Evolutionary conservation across 2,329 filamentous ascomycete genomes (phyloP), one percentile per base, ranked within the genome.

Genomic region (Dothiorella sarmentorum): DNA sequence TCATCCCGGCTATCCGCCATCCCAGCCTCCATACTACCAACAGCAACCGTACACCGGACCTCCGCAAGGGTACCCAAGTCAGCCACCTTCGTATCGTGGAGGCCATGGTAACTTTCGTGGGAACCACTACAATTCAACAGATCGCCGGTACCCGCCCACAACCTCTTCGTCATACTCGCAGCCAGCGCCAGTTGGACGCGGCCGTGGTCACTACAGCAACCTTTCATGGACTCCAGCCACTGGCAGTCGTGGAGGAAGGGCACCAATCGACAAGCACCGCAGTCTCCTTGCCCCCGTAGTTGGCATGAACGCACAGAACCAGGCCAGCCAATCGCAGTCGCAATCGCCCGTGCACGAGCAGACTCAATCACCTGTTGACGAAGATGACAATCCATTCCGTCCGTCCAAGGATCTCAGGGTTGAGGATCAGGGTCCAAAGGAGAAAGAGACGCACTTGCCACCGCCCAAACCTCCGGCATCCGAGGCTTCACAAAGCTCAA

Each of bases 151-250:
- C 52, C 75, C 75, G 40, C 68, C 66, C 20, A 65, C 76, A 45
- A 76, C 75, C 27, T 77, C 83, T 49, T 79, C 80, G 38, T 79
- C 80, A 38, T 75, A 75, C 24, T 78, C 81, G 60, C 43, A 47
- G 24, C 63, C 65, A 29, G 65, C 71, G 1, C 68, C 72, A 35
- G 65, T 73, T 18, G 74, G 76, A 29, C 81, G 87, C 53, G 85
- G 85, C 33, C 76, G 82, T 31, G 76, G 78, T 62, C 76, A 86
- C 74, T 82, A 87, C 77, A 80, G 86, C 73, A 84, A 89, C 73
- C 71, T 85, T 2, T 89, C 90, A 44, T 92, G 90, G 88, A 88
- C 83, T 58, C 80, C 85, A 42, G 78, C 78, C 31, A 78, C 78
- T 49, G 77, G 80, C 17, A 78, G 79, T 57, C 78, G 80, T 65